Conservation (phyloP, 352 stramenopile species). For the Phytophthora pseudosyringae region DNA sequence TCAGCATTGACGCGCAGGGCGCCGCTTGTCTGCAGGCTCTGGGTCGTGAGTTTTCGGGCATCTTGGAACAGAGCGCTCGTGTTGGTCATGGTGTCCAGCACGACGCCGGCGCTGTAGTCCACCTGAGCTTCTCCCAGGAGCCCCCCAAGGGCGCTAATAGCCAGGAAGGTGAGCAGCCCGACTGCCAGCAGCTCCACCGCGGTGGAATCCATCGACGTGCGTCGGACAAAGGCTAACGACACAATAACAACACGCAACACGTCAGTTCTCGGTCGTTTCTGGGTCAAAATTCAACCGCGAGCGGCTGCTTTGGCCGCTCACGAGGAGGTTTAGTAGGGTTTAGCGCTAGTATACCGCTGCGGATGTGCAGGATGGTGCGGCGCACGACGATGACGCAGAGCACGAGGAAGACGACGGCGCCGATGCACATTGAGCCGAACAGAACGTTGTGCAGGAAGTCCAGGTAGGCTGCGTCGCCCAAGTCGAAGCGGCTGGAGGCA, state of each 20-base stretch:
- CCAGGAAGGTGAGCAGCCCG: conserved; percentile 73
- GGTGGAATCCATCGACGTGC: conserved; percentile 52
- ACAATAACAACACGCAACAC: conserved; percentile 6
- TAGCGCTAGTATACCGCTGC: conserved; percentile 45
- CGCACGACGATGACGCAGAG: conserved; percentile 75
- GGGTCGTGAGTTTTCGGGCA: conserved; percentile 40
- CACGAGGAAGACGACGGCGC: conserved; percentile 64
- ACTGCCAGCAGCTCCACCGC: conserved; percentile 75
- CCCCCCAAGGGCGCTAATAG: conserved; percentile 71
- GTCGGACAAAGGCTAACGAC: conserved; percentile 48
- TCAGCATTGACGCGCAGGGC: conserved; percentile 56
- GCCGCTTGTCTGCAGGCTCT: conserved; percentile 47
- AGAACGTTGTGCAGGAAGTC: conserved; percentile 77
- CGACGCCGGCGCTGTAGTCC: conserved; percentile 81
- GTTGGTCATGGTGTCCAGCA: conserved; percentile 80
- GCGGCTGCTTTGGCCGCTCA: not conserved
- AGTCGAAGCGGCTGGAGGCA: conserved; percentile 58
- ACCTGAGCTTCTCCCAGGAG: conserved; percentile 81
- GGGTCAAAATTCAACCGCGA: not conserved
- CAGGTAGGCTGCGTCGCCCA: conserved; percentile 56
- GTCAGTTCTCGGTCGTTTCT: conserved; percentile 18
- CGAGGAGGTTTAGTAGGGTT: not conserved
- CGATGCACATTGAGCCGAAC: conserved; percentile 69
- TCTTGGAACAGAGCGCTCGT: conserved; percentile 59
- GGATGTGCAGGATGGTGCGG: conserved; percentile 74